phyloP scores from a whole-genome alignment of 352 stramenopile genomes.

The Globisporangium viniferum region DNA sequence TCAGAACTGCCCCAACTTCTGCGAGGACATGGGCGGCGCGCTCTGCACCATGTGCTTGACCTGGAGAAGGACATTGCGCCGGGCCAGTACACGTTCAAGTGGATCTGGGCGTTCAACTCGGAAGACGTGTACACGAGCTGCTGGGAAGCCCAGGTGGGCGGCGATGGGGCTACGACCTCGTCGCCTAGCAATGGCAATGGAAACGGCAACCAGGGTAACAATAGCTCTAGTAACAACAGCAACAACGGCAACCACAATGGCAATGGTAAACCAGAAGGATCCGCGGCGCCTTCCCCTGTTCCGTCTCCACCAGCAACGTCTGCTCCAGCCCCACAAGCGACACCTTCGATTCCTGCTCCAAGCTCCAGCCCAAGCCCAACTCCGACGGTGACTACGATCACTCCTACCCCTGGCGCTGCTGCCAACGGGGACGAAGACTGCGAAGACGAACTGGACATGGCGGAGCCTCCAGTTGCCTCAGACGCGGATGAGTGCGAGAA shows the following conservation, averaged over 20 bases:
- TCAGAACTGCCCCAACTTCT: slow-evolving; percentile 43
- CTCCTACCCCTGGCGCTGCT: neutral
- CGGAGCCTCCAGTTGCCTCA: neutral
- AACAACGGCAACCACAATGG: neutral
- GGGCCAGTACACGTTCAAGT: slow-evolving; percentile 38
- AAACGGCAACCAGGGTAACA: neutral
- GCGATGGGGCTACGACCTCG: too few relatives aligned
- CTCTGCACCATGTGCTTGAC: slow-evolving; percentile 46
- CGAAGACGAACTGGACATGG: neutral
- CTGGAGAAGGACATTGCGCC: slow-evolving; percentile 31
- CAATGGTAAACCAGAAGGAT: too few relatives aligned
- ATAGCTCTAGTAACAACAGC: neutral
- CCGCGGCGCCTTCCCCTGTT: too few relatives aligned
- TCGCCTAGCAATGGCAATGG: too few relatives aligned
- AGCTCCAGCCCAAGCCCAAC: slow-evolving; percentile 1
- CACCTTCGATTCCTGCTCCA: neutral
- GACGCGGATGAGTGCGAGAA: slow-evolving; percentile 7
- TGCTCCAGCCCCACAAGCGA: too few relatives aligned
- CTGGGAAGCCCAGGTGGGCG: slow-evolving; percentile 26
- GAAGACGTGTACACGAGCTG: slow-evolving; percentile 29
- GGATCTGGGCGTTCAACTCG: slow-evolving; percentile 33
- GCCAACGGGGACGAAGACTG: neutral
- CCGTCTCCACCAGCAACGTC: too few relatives aligned
- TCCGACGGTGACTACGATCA: neutral
- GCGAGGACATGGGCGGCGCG: slow-evolving; percentile 25